These are phyloP conservation scores for Krasilnikovozyma curviuscula DNA, from an alignment of 768 basidiomycete species.

Conservation along the genomic window DNA sequence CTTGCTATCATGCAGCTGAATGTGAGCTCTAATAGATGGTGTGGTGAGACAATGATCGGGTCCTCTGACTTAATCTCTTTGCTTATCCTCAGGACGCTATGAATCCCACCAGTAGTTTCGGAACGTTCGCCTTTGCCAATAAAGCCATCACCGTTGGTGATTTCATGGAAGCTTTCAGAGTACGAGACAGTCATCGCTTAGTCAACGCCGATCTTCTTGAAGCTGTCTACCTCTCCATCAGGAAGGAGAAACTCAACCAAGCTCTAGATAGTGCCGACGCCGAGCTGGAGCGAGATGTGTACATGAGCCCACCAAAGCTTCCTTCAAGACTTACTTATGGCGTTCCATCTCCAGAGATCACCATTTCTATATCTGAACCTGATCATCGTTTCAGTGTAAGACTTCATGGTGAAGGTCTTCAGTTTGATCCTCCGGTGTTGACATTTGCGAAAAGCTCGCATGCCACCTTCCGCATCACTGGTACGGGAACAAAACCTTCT, in stretches of 20 bases:
- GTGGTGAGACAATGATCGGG: too few species aligned
- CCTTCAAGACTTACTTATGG: slow-evolving; percentile 70
- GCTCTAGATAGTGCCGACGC: slow-evolving; percentile 35
- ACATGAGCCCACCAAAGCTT: slow-evolving; percentile 36
- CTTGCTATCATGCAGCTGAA: slow-evolving; percentile 72
- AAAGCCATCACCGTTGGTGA: slow-evolving; percentile 43
- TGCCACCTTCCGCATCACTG: slow-evolving; percentile 76
- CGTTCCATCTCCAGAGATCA: slow-evolving; percentile 68
- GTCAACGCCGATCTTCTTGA: slow-evolving; percentile 58
- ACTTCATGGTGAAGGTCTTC: slow-evolving; percentile 66
- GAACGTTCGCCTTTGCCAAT: slow-evolving; percentile 19
- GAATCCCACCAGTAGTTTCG: slow-evolving; percentile 31
- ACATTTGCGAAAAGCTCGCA: slow-evolving; percentile 58
- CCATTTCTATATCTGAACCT: slow-evolving; percentile 61
- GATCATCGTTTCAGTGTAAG: slow-evolving; percentile 70
- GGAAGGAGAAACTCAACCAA: slow-evolving; percentile 46
- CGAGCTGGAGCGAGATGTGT: slow-evolving; percentile 32
- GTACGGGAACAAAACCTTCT: too few species aligned
- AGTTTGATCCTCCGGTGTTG: slow-evolving; percentile 69
- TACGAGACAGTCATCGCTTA: slow-evolving; percentile 48
- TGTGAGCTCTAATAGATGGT: slow-evolving; percentile 3
- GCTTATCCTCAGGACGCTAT: slow-evolving; percentile 37
- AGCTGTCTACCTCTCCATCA: slow-evolving; percentile 27
- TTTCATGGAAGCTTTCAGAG: slow-evolving; percentile 65
- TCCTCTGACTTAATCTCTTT: background rate